Conservation (phyloP, 1,284 basidiomycete genomes). For the Cronartium quercuum region DNA sequence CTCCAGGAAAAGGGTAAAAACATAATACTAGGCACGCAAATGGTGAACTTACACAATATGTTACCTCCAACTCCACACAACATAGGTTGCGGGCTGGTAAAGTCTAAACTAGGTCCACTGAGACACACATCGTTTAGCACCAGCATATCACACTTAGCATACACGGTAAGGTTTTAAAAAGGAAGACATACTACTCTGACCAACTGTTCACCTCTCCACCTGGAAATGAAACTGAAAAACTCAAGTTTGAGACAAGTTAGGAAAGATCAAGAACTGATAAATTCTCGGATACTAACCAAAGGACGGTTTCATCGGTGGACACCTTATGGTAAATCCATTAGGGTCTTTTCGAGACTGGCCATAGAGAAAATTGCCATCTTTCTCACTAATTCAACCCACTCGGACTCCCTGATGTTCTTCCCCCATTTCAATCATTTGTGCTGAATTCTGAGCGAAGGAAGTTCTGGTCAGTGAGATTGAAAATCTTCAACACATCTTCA, state of each 20-base stretch:
- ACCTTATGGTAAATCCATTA: constrained; percentile 3
- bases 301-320: background rate
- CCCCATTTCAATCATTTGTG: background rate
- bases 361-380: constrained; percentile 5
- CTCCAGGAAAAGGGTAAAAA: background rate
- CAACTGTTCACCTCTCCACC: background rate
- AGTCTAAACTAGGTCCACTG: constrained; percentile 34
- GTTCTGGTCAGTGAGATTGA: background rate
- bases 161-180: background rate
- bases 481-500: background rate
- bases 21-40: background rate
- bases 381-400: constrained; percentile 4
- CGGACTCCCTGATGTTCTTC: background rate
- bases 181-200: background rate
- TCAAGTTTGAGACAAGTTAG: background rate
- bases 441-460: constrained; percentile 3
- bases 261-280: background rate
- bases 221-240: background rate
- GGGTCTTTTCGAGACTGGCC: constrained; percentile 1
- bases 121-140: background rate
- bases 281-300: background rate
- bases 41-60: constrained; percentile 16
- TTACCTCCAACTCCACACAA: constrained; percentile 19
- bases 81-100: constrained; percentile 14
- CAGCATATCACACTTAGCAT: background rate